Percentiles rank a stretch among this genome's conserved stretches.
These are phyloP conservation scores for Globisporangium acanthophoron DNA, from an alignment of 352 stramenopile genomes.

Conservation along the genomic window DNA sequence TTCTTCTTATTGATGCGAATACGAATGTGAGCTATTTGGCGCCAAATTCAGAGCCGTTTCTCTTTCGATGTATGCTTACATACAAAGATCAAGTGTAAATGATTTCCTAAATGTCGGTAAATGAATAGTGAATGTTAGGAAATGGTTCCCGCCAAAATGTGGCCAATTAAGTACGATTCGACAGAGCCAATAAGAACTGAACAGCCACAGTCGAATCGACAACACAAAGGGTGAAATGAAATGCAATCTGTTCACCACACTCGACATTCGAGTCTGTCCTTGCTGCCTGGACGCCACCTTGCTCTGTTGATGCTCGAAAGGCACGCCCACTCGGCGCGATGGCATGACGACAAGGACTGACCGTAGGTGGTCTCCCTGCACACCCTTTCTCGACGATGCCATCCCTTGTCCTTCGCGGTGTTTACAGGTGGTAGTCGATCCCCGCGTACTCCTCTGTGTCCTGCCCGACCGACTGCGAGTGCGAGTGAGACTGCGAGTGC, in stretches of 20 bases:
- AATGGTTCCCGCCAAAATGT: background rate
- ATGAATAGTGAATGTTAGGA: too few relatives aligned
- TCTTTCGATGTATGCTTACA: background rate
- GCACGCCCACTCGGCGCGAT: too few relatives aligned
- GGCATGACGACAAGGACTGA: too few relatives aligned
- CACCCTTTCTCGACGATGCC: background rate
- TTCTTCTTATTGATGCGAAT: too few relatives aligned
- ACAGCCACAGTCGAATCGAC: background rate
- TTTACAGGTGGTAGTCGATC: slow-evolving; percentile 81
- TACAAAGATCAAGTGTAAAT: background rate
- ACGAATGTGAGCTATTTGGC: background rate
- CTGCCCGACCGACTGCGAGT: slow-evolving; percentile 69
- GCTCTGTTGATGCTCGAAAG: too few relatives aligned
- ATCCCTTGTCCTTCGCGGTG: background rate
- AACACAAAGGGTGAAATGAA: background rate
- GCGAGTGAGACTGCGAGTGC: slow-evolving; percentile 30
- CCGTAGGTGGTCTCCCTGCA: background rate
- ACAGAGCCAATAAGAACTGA: background rate
- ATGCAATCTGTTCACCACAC: background rate
- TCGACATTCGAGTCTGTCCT: too few relatives aligned
- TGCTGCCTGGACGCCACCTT: too few relatives aligned
- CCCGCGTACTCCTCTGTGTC: slow-evolving; percentile 79
- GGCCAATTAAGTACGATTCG: background rate
- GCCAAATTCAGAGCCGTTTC: background rate
- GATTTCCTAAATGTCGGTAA: too few relatives aligned